These are phyloP conservation scores for Leavenworthia alabamica DNA, from an alignment of 345 rosid species.

Conservation along the genomic window DNA sequence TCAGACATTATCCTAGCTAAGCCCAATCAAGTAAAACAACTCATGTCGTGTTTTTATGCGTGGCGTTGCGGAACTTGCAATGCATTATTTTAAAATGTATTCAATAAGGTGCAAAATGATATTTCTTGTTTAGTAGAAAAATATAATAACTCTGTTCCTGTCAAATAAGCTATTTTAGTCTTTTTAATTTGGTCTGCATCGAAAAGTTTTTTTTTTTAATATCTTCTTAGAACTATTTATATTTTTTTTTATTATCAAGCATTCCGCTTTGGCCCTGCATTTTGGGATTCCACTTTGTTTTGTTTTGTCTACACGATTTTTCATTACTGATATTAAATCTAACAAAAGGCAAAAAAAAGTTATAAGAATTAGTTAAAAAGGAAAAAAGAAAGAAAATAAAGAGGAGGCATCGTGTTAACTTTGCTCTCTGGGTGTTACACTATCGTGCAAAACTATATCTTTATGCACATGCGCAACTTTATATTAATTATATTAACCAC, in stretches of 20 bases:
- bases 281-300: conserved; percentile 31
- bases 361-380: background rate
- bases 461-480: conserved; percentile 35
- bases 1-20: background rate
- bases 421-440: conserved; percentile 34
- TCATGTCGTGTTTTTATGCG: conserved; percentile 5
- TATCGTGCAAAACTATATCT: conserved; percentile 28
- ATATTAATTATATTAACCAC: conserved; percentile 10
- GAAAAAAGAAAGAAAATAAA: conserved; percentile 8
- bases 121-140: background rate
- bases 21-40: background rate
- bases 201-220: background rate
- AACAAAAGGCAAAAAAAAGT: conserved; percentile 15
- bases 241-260: background rate
- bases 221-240: background rate
- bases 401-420: conserved; percentile 22
- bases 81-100: background rate
- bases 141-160: background rate
- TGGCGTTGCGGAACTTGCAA: conserved; percentile 1
- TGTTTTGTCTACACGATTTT: conserved; percentile 22
- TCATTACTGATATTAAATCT: conserved; percentile 15
- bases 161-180: background rate
- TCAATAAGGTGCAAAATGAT: background rate
- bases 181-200: background rate
- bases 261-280: conserved; percentile 26